Evolutionary conservation across 2,329 filamentous ascomycete genomes (phyloP).

Genomic region (Plenodomus biglobosus): DNA sequence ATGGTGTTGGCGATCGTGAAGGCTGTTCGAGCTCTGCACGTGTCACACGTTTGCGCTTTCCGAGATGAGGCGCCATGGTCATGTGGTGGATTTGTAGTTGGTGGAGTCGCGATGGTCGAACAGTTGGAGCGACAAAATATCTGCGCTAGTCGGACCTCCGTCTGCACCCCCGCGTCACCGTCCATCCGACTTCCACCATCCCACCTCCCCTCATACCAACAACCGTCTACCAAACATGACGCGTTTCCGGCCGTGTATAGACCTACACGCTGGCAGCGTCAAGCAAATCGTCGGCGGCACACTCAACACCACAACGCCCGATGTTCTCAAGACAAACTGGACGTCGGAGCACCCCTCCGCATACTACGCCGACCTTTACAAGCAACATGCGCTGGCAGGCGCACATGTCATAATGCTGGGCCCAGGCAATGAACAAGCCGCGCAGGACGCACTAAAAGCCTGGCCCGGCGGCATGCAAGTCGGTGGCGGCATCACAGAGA

Average conservation of each 20-base stretch:
- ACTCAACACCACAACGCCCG: slow-evolving; percentile 50
- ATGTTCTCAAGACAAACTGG: slow-evolving; percentile 80
- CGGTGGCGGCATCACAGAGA: slow-evolving; percentile 87
- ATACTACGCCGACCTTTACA: slow-evolving; percentile 82
- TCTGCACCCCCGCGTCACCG: slow-evolving; percentile 22
- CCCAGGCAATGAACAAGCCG: slow-evolving; percentile 79
- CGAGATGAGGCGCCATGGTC: slow-evolving; percentile 45
- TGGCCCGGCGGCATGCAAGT: slow-evolving; percentile 86
- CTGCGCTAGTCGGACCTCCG: slow-evolving; percentile 26
- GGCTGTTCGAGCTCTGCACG: slow-evolving; percentile 32
- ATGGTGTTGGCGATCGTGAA: slow-evolving; percentile 33
- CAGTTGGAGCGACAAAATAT: slow-evolving; percentile 17
- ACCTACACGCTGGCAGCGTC: slow-evolving; percentile 94
- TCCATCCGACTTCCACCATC: slow-evolving; percentile 2
- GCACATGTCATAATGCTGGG: slow-evolving; percentile 98
- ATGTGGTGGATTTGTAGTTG: neutral
- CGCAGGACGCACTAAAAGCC: slow-evolving; percentile 70
- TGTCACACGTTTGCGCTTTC: slow-evolving; percentile 51
- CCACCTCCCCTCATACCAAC: neutral
- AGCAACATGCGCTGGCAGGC: slow-evolving; percentile 69
- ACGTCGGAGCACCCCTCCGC: slow-evolving; percentile 80
- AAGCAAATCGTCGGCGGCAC: slow-evolving; percentile 99
- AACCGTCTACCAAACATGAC: slow-evolving; percentile 66
- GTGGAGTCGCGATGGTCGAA: slow-evolving; percentile 1
- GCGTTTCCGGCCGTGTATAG: slow-evolving; percentile 92